phyloP scores from a whole-genome alignment of 2,329 filamentous ascomycete genomes.

The Nakataea oryzae region DNA sequence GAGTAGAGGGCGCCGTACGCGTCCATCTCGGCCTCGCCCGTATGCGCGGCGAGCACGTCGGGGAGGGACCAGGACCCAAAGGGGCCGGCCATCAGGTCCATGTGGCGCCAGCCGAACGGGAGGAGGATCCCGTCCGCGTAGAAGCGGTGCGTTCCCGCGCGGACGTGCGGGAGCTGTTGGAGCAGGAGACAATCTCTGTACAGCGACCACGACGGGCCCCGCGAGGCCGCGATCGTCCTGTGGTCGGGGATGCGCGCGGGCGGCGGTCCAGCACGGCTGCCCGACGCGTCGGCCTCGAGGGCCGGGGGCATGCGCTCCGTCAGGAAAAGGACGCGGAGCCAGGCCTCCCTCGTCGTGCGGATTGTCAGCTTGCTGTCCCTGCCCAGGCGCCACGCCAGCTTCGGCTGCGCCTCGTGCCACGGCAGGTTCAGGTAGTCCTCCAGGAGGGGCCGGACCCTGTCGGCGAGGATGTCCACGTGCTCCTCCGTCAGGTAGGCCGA shows the following conservation, averaged over 20 bases:
- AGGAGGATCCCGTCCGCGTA: conserved; percentile 12
- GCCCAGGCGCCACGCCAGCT: no score
- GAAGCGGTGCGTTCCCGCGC: conserved; percentile 8
- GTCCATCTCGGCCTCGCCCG: background rate
- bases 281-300: no score
- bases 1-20: background rate
- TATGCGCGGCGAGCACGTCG: background rate
- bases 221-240: no score
- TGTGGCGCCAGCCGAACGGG: conserved; percentile 9
- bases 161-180: conserved; percentile 3
- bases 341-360: no score
- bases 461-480: background rate
- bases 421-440: conserved; percentile 15
- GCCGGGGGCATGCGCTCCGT: no score
- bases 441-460: conserved; percentile 11
- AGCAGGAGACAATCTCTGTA: background rate
- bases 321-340: no score
- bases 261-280: no score
- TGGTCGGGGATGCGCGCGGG: no score
- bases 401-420: no score
- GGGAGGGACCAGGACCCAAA: background rate
- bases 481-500: conserved; percentile 18
- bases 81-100: background rate
- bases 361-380: no score
- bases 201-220: no score